phyloP scores from a whole-genome alignment of 2,329 filamentous ascomycete species.

The Aspergillus transmontanensis region DNA sequence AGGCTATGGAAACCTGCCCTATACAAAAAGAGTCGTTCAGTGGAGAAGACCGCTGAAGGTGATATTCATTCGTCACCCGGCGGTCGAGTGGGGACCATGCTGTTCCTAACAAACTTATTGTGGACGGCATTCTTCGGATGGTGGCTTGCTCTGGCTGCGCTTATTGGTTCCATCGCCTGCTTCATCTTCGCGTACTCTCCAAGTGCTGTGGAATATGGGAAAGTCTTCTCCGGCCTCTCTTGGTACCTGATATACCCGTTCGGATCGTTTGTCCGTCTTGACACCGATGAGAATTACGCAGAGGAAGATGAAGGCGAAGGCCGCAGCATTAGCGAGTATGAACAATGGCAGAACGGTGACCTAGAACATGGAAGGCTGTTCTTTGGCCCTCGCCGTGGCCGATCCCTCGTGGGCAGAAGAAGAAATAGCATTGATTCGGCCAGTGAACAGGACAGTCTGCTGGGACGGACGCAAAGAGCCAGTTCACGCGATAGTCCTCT shows the following conservation, averaged over 20 bases:
- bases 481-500: slow-evolving; percentile 46
- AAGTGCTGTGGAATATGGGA: slow-evolving; percentile 83
- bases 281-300: slow-evolving; percentile 90
- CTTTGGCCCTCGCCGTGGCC: slow-evolving; percentile 77
- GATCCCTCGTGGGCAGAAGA: slow-evolving; percentile 82
- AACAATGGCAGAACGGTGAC: slow-evolving; percentile 98
- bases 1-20: slow-evolving; percentile 97
- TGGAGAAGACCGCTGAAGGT: slow-evolving; percentile 92
- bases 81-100: slow-evolving; percentile 78
- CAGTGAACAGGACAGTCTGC: slow-evolving; percentile 85
- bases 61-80: slow-evolving; percentile 96
- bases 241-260: slow-evolving; percentile 94
- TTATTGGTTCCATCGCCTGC: slow-evolving; percentile 74
- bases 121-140: slow-evolving; percentile 94
- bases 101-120: slow-evolving; percentile 83
- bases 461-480: slow-evolving; percentile 67
- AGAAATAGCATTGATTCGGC: slow-evolving; percentile 86
- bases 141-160: slow-evolving; percentile 84
- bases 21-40: slow-evolving; percentile 96
- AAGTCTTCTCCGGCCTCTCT: slow-evolving; percentile 79
- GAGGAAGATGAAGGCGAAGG: slow-evolving; percentile 96
- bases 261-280: slow-evolving; percentile 89
- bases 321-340: slow-evolving; percentile 96
- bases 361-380: slow-evolving; percentile 94
- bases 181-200: slow-evolving; percentile 76